These are phyloP conservation scores for button mushroom (Agaricus bisporus) DNA, from an alignment of 768 basidiomycete species.

Conservation along the genomic window DNA sequence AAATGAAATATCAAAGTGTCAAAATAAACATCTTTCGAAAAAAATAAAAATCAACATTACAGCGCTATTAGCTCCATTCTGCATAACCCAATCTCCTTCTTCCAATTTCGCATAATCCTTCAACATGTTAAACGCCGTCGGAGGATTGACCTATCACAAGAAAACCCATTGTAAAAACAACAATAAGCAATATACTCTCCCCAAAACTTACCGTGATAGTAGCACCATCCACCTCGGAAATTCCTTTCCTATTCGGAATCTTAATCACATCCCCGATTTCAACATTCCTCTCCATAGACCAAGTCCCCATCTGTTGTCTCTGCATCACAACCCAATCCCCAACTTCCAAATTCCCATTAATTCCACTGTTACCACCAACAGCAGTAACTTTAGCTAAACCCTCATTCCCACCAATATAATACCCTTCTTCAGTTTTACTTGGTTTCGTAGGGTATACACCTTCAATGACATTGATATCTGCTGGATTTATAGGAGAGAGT, in stretches of 20 bases:
- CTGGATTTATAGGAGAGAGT: slow-evolving; percentile 74
- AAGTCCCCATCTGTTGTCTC: slow-evolving; percentile 69
- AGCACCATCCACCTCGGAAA: slow-evolving; percentile 64
- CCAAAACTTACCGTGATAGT: slow-evolving; percentile 57
- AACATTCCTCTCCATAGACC: slow-evolving; percentile 56
- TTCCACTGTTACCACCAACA: slow-evolving; percentile 40
- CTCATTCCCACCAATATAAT: slow-evolving; percentile 71
- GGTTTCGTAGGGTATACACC: slow-evolving; percentile 78
- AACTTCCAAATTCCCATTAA: slow-evolving; percentile 25
- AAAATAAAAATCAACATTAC: no score
- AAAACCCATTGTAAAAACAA: background rate
- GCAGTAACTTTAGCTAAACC: slow-evolving; percentile 63
- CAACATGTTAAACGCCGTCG: slow-evolving; percentile 82
- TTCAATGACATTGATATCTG: slow-evolving; percentile 76
- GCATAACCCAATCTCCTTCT: slow-evolving; percentile 74
- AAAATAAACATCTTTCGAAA: no score
- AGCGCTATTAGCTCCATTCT: slow-evolving; percentile 84
- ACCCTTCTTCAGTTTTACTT: slow-evolving; percentile 24
- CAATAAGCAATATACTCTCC: background rate
- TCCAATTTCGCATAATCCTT: slow-evolving; percentile 57
- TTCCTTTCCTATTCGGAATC: slow-evolving; percentile 38
- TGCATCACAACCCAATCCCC: slow-evolving; percentile 75
- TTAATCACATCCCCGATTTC: slow-evolving; percentile 50
- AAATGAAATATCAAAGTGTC: background rate
- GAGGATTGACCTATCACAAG: slow-evolving; percentile 60